Evolutionary conservation across 192 early-diverging fungal genomes (phyloP).

Genomic region (Coemansia sp.): DNA sequence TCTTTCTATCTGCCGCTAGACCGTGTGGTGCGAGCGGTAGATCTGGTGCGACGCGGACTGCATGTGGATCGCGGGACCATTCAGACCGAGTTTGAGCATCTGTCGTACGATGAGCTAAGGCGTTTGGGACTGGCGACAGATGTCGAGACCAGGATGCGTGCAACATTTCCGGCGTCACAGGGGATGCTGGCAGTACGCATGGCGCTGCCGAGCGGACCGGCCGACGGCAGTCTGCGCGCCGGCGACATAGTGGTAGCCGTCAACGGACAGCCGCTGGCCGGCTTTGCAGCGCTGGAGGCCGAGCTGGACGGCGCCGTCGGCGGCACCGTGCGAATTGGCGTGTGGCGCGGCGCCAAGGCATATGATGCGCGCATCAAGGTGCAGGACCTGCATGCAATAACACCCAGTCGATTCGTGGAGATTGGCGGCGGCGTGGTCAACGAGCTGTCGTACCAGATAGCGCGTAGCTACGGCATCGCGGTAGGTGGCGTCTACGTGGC

Average conservation of each 20-base stretch:
- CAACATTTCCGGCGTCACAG: constrained; percentile 66
- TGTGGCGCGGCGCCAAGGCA: constrained; percentile 61
- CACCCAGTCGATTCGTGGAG: constrained; percentile 84
- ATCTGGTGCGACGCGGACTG: constrained; percentile 57
- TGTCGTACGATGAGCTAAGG: constrained; percentile 74
- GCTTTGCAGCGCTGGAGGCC: constrained; percentile 66
- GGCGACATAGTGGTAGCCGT: constrained; percentile 72
- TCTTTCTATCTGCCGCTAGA: constrained; percentile 76
- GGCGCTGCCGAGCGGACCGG: constrained; percentile 68
- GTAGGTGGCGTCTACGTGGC: constrained; percentile 82
- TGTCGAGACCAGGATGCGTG: constrained; percentile 65
- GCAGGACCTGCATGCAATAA: constrained; percentile 73
- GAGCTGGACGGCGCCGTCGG: constrained; percentile 63
- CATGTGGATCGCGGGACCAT: constrained; percentile 72
- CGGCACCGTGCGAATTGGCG: constrained; percentile 51
- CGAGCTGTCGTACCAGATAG: constrained; percentile 75
- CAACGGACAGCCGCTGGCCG: constrained; percentile 61
- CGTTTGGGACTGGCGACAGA: constrained; percentile 66
- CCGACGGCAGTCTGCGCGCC: constrained; percentile 61
- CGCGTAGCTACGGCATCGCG: constrained; percentile 69
- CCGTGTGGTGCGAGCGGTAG: constrained; percentile 67
- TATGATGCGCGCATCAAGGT: constrained; percentile 55
- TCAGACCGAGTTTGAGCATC: constrained; percentile 73
- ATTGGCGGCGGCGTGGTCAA: constrained; percentile 87
- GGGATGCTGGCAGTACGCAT: constrained; percentile 70